Base-by-base conservation (phyloP, 306 rosid genomes). In the Benincasa hispida region DNA sequence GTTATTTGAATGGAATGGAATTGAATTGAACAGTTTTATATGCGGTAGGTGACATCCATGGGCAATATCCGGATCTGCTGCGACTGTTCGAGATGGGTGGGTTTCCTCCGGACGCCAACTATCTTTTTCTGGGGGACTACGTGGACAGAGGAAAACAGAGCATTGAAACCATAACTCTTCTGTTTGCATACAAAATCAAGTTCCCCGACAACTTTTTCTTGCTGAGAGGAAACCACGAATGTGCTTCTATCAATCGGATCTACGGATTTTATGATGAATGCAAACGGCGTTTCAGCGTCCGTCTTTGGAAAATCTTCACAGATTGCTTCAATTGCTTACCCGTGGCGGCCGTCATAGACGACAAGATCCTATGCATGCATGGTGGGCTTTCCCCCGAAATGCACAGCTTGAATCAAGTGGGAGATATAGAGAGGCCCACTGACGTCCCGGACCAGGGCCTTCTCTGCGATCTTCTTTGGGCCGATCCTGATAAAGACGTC, bases 101-200 rank as follows among this genome's bases (percentile, higher is more conserved):
- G 1, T 93, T 88, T 75, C 98, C 98, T 0, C 98, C 98, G 0
- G 88, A 87, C 5, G 77, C 98, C 0, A 93, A 89, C 74, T 93
- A 93, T 58, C 83, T 93, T 0, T 93, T 93, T 80, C 92, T 93
- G 0, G 98, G 98, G 17, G 98, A 93, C 85, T 93, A 93, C 13
- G 98, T 93, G 0, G 98, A 93, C 83, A 87, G 98, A 86, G 98
- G 98, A 74, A 93, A 91, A 70, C 98, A 93, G 70, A 91, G 98
- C 76, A 73, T 91, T 2, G 98, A 93, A 70, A 93, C 98, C 1
- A 90, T 93, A 82, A 84, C 92, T 41, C 90, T 93, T 15, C 78
- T 93, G 0, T 90, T 91, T 0, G 91, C 93, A 0, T 93, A 91
- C 89, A 93, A 93, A 81, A 79, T 93, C 28, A 93, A 89, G 45